Evolutionary conservation across 805 yeast genomes (phyloP).

Genomic region (Clavispora phyllophila): DNA sequence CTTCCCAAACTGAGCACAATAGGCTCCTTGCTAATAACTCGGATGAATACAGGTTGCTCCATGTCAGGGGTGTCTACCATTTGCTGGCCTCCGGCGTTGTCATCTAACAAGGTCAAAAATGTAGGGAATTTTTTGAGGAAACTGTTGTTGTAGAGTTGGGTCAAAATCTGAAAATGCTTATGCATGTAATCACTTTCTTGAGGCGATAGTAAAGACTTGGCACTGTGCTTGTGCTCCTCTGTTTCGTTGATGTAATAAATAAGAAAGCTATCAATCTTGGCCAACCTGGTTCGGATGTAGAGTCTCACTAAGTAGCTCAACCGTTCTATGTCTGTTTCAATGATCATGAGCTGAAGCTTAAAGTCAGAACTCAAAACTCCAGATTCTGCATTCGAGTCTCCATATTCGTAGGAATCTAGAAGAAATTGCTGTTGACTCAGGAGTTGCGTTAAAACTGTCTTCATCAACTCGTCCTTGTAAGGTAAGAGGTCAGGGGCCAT

Average conservation of each 20-base stretch:
- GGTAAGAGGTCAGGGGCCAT: slow-evolving; percentile 83
- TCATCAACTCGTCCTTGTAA: slow-evolving; percentile 59
- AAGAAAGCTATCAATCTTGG: slow-evolving; percentile 68
- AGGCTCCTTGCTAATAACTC: slow-evolving; percentile 41
- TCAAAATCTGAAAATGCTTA: slow-evolving; percentile 56
- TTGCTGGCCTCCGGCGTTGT: slow-evolving; percentile 49
- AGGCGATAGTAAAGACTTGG: slow-evolving; percentile 36
- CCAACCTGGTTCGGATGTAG: slow-evolving; percentile 71
- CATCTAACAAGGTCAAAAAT: slow-evolving; percentile 69
- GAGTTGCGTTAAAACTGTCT: slow-evolving; percentile 52
- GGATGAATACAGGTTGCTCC: slow-evolving; percentile 71
- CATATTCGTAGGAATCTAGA: slow-evolving; percentile 70
- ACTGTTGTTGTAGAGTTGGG: slow-evolving; percentile 60
- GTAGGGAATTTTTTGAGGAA: slow-evolving; percentile 67
- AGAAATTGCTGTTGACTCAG: slow-evolving; percentile 70
- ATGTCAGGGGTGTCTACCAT: slow-evolving; percentile 82
- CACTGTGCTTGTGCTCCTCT: slow-evolving; percentile 20
- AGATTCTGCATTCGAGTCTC: slow-evolving; percentile 42
- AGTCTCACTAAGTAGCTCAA: slow-evolving; percentile 76
- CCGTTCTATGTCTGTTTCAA: slow-evolving; percentile 89
- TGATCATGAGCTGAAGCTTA: slow-evolving; percentile 73
- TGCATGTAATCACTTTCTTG: slow-evolving; percentile 66
- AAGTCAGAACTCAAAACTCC: slow-evolving; percentile 41
- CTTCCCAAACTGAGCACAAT: slow-evolving; percentile 23
- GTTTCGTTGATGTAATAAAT: slow-evolving; percentile 47